Base-by-base conservation (phyloP, 2,329 filamentous ascomycete species). In the Aspergillus ruber region DNA sequence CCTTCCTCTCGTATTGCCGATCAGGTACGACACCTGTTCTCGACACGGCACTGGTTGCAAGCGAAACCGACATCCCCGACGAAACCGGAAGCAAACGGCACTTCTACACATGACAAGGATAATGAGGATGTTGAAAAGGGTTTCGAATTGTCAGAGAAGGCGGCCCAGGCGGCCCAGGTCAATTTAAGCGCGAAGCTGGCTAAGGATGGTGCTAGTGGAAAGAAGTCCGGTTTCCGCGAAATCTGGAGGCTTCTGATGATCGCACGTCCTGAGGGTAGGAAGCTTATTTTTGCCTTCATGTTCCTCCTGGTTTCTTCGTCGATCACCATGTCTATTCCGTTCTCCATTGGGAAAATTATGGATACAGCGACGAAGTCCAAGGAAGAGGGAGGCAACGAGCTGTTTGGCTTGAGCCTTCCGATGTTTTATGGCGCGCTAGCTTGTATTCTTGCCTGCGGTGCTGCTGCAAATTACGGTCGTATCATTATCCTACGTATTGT, bases 301-400 rank as follows among this genome's bases (percentile, higher is more conserved):
- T 86, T 95, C 63, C 77, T 98, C 44, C 77, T 98, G 49, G 78
- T 96, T 52, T 96, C 91, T 13, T 97, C 91, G 3, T 80, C 83
- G 44, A 90, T 98, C 57, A 95, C 90, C 48, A 95, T 98, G 86
- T 90, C 89, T 2, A 88, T 98, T 50, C 93, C 93, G 1, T 95
- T 96, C 65, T 95, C 90, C 0, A 95, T 98, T 55, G 93, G 93
- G 48, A 91, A 90, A 64, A 95, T 98, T 52, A 75, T 98, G 66
- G 93, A 98, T 69, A 81, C 93, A 45, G 89, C 91, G 7, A 94
- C 90, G 8, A 86, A 90, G 60, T 77, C 81, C 36, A 74, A 81
- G 7, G 74, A 76, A 17, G 83, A 86, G 45, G 85, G 82, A 17
- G 76, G 77, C 18, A 62, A 74, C 32, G 81, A 81, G 47, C 75